A percentile compares a stretch with the other conserved stretches of the same genome.
Evolutionary conservation across 2,329 filamentous ascomycete genomes (phyloP).

Genomic region (Fusarium verticillioides): DNA sequence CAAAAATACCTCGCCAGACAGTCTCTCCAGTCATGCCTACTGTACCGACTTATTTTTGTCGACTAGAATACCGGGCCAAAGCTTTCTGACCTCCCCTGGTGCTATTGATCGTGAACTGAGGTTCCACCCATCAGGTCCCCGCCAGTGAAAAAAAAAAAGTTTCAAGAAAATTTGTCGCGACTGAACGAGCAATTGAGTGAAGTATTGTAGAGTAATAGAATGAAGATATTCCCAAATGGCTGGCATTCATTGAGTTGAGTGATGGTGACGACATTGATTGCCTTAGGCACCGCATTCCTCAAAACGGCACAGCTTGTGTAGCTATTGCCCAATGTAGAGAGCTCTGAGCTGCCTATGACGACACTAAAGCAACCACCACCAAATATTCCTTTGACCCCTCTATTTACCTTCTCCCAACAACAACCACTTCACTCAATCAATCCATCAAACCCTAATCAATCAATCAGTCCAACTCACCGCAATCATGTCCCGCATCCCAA

Average conservation of each 20-base stretch:
- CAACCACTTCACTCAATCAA: slow-evolving; percentile 3
- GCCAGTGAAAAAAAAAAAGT: slow-evolving; percentile 4
- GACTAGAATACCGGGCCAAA: fast-evolving
- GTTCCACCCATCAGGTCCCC: neutral
- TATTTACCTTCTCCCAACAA: slow-evolving; percentile 17
- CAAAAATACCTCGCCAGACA: fast-evolving
- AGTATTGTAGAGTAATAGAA: neutral
- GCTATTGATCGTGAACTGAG: neutral
- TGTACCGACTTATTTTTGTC: fast-evolving
- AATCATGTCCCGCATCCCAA: slow-evolving; percentile 63
- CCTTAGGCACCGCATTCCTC: slow-evolving; percentile 12
- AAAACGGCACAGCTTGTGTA: slow-evolving; percentile 2
- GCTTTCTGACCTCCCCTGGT: neutral
- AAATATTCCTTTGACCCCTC: slow-evolving; percentile 13
- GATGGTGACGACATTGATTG: slow-evolving; percentile 23
- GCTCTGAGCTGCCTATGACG: slow-evolving; percentile 26
- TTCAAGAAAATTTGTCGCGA: neutral
- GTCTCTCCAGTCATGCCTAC: fast-evolving
- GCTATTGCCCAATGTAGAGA: slow-evolving; percentile 21
- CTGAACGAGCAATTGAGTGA: neutral
- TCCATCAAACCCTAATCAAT: neutral
- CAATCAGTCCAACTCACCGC: neutral
- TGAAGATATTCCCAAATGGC: neutral
- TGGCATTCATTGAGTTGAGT: neutral
- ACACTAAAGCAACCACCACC: slow-evolving; percentile 17